phyloP scores from a whole-genome alignment of 2,329 filamentous ascomycete genomes.

The Talaromyces piceae region DNA sequence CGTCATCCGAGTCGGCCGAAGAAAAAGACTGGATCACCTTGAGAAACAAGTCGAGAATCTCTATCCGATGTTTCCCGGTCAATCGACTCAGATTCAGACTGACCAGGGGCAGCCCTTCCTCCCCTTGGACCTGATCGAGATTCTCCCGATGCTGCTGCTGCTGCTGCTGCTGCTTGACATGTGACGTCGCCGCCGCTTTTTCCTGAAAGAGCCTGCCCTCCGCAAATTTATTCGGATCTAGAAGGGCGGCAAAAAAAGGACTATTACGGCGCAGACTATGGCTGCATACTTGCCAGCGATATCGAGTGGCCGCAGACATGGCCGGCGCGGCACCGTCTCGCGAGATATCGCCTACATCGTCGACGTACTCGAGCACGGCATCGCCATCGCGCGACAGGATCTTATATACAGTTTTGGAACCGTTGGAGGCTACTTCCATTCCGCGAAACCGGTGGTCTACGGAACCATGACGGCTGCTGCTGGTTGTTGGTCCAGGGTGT shows the following conservation, averaged over 20 bases:
- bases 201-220: constrained; percentile 30
- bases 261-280: constrained; percentile 25
- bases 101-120: constrained; percentile 20
- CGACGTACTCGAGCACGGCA: constrained; percentile 28
- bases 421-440: constrained; percentile 3
- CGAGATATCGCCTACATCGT: too few relatives aligned
- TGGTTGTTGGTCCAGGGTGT: neutral
- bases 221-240: constrained; percentile 36
- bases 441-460: neutral
- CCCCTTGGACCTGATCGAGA: neutral
- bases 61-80: constrained; percentile 21
- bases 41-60: constrained; percentile 28
- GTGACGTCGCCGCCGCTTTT: constrained; percentile 16
- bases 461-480: neutral
- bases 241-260: constrained; percentile 32
- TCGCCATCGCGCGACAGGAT: constrained; percentile 26
- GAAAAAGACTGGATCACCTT: constrained; percentile 23
- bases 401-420: constrained; percentile 10
- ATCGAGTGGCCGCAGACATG: constrained; percentile 10
- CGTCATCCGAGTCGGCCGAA: too few relatives aligned
- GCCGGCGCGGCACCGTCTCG: too few relatives aligned
- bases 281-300: constrained; percentile 30
- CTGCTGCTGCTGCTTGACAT: constrained; percentile 4
- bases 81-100: constrained; percentile 21
- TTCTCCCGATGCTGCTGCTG: neutral